phyloP scores from a whole-genome alignment of 345 rosid genomes.

The Mallotus nudiflorus region DNA sequence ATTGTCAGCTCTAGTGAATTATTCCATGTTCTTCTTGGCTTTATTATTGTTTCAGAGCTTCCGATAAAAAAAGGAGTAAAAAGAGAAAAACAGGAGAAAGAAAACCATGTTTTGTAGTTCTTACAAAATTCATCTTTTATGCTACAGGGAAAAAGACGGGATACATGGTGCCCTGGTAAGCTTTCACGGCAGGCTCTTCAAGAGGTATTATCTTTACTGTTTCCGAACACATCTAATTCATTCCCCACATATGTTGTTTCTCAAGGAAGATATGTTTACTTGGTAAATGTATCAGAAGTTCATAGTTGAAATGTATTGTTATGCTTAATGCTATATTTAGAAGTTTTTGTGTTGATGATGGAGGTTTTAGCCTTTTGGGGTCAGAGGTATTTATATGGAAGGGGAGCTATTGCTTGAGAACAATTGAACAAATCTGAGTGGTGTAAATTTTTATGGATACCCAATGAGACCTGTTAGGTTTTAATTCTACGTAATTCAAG shows the following conservation, averaged over 20 bases:
- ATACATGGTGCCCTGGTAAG: slow-evolving; percentile 84
- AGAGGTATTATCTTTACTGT: slow-evolving; percentile 38
- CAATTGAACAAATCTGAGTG: too few species aligned
- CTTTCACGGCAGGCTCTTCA: slow-evolving; percentile 48
- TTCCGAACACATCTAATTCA: slow-evolving; percentile 6
- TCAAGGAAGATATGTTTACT: not conserved
- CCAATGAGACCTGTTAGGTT: not conserved
- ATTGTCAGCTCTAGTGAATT: not conserved
- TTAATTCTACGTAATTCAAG: not conserved
- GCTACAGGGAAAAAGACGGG: slow-evolving; percentile 78
- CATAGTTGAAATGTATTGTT: not conserved
- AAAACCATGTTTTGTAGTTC: not conserved
- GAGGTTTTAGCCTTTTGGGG: too few species aligned
- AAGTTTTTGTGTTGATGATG: too few species aligned
- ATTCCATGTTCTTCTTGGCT: not conserved
- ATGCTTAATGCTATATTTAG: too few species aligned
- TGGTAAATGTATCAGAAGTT: not conserved
- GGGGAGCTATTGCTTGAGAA: too few species aligned
- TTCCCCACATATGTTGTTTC: not conserved
- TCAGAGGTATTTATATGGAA: too few species aligned
- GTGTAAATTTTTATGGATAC: not conserved
- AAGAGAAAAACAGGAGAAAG: not conserved
- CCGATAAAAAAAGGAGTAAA: not conserved
- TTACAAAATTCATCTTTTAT: slow-evolving; percentile 21
- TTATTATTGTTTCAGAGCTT: not conserved